These are phyloP conservation scores for Terfezia claveryi DNA, from an alignment of 495 filamentous ascomycete genomes.

Conservation along the genomic window DNA sequence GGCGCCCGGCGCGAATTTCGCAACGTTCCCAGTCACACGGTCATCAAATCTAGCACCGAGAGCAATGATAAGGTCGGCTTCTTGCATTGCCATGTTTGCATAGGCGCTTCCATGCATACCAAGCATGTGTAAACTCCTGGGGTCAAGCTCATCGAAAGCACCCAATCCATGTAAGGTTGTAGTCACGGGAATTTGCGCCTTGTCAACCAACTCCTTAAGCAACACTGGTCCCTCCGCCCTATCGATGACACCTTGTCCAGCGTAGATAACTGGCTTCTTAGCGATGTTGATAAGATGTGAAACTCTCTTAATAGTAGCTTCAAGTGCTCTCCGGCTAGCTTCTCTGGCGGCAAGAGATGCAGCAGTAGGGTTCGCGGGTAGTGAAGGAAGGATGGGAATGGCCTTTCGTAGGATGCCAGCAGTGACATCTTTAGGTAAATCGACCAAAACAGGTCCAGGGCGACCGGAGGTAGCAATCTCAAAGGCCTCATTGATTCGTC, in stretches of 20 bases:
- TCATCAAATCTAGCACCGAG: conserved; percentile 60
- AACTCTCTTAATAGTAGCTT: conserved; percentile 37
- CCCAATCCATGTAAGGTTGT: conserved; percentile 60
- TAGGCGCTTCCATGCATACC: conserved; percentile 66
- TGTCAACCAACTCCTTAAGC: conserved; percentile 46
- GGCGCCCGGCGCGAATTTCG: conserved; percentile 47
- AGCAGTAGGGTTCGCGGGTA: conserved; percentile 46
- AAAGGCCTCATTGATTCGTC: conserved; percentile 64
- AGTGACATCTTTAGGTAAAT: conserved; percentile 61
- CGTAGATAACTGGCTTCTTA: conserved; percentile 58
- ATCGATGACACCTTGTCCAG: conserved; percentile 46
- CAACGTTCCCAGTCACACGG: conserved; percentile 42
- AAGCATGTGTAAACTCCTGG: conserved; percentile 60
- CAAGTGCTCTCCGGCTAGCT: conserved; percentile 33
- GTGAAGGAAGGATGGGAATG: conserved; percentile 41
- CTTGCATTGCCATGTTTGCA: conserved; percentile 60
- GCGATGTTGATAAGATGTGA: conserved; percentile 47
- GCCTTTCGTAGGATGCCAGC: conserved; percentile 40
- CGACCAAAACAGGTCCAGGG: conserved; percentile 59
- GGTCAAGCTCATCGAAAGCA: conserved; percentile 54
- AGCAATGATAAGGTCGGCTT: conserved; percentile 55
- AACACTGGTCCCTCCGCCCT: conserved; percentile 42
- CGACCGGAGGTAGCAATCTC: conserved; percentile 59
- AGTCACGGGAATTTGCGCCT: conserved; percentile 52
- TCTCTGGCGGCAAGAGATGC: conserved; percentile 44